A percentile compares a stretch with the other conserved stretches of the same genome.
These are phyloP conservation scores for Byssochlamys sp. DNA, from an alignment of 2,329 filamentous ascomycete species.

Conservation along the genomic window DNA sequence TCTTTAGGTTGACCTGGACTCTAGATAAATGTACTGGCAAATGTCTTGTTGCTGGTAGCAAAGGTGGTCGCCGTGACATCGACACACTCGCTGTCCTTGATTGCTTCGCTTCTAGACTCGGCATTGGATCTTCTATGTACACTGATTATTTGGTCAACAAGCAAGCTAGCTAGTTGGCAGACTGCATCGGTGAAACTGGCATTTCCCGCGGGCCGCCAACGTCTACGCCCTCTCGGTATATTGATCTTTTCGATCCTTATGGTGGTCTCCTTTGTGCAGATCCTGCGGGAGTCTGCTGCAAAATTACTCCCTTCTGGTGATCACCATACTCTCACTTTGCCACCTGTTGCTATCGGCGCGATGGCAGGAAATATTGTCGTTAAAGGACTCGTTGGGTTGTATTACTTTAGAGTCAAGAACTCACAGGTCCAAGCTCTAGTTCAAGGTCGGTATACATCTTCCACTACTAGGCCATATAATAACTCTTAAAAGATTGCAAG, in stretches of 20 bases:
- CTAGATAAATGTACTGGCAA: background rate
- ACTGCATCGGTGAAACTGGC: background rate
- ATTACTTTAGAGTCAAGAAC: background rate
- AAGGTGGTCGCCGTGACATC: background rate
- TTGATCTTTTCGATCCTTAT: background rate
- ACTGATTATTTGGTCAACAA: background rate
- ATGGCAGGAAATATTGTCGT: background rate
- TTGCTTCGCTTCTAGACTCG: background rate
- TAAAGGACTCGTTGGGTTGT: background rate
- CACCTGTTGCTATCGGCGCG: background rate
- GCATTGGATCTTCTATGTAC: background rate
- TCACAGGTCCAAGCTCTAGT: background rate
- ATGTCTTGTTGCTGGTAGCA: background rate
- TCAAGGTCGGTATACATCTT: background rate
- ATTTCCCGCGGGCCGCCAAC: background rate
- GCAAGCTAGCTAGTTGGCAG: background rate
- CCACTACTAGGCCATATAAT: background rate
- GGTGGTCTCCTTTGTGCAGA: background rate
- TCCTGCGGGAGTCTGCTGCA: background rate
- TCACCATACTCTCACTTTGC: background rate
- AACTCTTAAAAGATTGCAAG: background rate
- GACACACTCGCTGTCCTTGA: background rate
- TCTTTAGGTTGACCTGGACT: background rate
- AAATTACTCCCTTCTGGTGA: background rate
- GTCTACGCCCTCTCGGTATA: background rate